These are phyloP conservation scores for Tubosaeta sp. DNA, from an alignment of 768 basidiomycete species.

Conservation along the genomic window DNA sequence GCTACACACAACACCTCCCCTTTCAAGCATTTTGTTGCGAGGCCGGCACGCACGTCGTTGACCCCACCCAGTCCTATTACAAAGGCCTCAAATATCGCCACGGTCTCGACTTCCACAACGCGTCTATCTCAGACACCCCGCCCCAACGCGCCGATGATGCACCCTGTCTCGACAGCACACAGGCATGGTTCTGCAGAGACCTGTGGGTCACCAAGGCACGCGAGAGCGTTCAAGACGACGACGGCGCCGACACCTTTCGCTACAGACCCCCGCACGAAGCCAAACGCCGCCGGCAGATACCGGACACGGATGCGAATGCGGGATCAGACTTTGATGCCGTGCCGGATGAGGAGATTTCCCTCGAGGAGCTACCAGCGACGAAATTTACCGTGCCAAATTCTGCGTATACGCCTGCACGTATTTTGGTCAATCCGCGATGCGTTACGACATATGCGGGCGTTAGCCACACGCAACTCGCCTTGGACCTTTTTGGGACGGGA, in stretches of 20 bases:
- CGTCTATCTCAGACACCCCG: conserved; percentile 55
- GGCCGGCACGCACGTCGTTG: conserved; percentile 94
- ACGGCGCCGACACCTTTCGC: conserved; percentile 20
- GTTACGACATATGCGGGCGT: conserved; percentile 98
- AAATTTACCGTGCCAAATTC: conserved; percentile 76
- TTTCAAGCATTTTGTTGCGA: conserved; percentile 99
- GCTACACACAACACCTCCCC: conserved; percentile 89
- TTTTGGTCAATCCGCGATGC: conserved; percentile 93
- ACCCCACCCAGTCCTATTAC: conserved; percentile 95
- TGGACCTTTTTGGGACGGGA: conserved; percentile 82
- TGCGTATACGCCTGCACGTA: conserved; percentile 82
- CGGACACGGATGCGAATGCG: conserved; percentile 60
- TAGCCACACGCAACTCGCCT: conserved; percentile 91
- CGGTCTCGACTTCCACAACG: conserved; percentile 77
- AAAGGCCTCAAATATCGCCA: conserved; percentile 81
- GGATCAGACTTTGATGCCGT: conserved; percentile 89
- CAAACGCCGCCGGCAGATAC: conserved; percentile 32
- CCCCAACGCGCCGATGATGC: conserved; percentile 68
- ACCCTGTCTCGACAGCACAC: conserved; percentile 89
- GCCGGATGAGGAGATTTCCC: conserved; percentile 52
- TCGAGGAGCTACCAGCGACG: conserved; percentile 28
- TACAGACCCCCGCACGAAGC: conserved; percentile 19
- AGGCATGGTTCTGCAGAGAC: conserved; percentile 98
- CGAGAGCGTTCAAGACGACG: conserved; percentile 63
- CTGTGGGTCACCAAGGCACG: conserved; percentile 89